phyloP scores from a whole-genome alignment of 164 flowering plant genomes.

The Sextonia rubra region DNA sequence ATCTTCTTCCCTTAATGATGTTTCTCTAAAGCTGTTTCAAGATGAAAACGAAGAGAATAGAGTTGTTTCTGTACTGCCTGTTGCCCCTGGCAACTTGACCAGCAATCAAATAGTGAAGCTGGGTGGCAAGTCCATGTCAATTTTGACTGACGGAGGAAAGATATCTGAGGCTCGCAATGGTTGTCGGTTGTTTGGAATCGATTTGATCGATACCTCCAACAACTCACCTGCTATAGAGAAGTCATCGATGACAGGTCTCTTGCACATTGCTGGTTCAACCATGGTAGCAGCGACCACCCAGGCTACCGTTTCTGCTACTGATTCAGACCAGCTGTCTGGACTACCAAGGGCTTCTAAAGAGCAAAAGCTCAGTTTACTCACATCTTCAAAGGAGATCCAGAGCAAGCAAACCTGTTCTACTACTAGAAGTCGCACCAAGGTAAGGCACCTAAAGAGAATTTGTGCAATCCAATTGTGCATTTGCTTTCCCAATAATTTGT shows the following conservation, averaged over 20 bases:
- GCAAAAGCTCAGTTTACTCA: slow-evolving; percentile 30
- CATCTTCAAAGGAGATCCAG: slow-evolving; percentile 45
- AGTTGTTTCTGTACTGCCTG: slow-evolving; percentile 35
- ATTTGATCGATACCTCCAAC: slow-evolving; percentile 34
- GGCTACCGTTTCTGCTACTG: slow-evolving; percentile 32
- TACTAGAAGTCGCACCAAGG: slow-evolving; percentile 87
- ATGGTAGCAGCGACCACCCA: slow-evolving; percentile 25
- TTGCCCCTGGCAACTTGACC: slow-evolving; percentile 25
- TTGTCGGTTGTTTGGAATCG: slow-evolving; percentile 75
- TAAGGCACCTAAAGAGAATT: slow-evolving; percentile 17
- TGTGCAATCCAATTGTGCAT: background rate
- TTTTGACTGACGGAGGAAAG: slow-evolving; percentile 33
- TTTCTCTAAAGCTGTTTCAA: slow-evolving; percentile 32
- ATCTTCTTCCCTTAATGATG: slow-evolving; percentile 24
- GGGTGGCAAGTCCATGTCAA: slow-evolving; percentile 12
- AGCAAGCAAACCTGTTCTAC: slow-evolving; percentile 39
- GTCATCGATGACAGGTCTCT: slow-evolving; percentile 16
- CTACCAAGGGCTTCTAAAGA: slow-evolving; percentile 49
- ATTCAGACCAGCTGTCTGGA: slow-evolving; percentile 53
- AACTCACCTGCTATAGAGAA: slow-evolving; percentile 16
- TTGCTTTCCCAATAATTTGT: background rate
- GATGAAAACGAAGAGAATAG: slow-evolving; percentile 46
- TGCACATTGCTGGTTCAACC: slow-evolving; percentile 19
- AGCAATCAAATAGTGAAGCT: slow-evolving; percentile 20
- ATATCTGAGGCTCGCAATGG: slow-evolving; percentile 34